These are phyloP conservation scores for Podaxis sp. DNA, from an alignment of 768 basidiomycete species.

Conservation along the genomic window DNA sequence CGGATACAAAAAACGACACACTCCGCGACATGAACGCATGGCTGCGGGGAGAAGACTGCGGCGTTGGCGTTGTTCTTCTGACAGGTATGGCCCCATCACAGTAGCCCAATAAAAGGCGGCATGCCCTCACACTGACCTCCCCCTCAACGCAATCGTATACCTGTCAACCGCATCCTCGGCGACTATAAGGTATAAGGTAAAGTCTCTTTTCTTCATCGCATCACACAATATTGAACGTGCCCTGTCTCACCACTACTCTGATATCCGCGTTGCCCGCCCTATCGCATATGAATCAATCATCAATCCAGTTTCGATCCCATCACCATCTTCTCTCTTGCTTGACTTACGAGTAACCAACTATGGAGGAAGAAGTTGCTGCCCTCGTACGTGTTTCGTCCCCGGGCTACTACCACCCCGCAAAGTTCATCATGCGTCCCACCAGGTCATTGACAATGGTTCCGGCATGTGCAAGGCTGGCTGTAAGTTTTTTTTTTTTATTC, in stretches of 20 bases:
- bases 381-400: slow-evolving; percentile 42
- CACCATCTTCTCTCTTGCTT: slow-evolving; percentile 14
- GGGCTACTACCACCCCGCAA: background rate
- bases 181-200: slow-evolving; percentile 4
- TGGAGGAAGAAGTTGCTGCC: slow-evolving; percentile 47
- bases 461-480: slow-evolving; percentile 99
- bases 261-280: slow-evolving; percentile 7
- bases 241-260: background rate
- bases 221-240: background rate
- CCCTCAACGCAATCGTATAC: slow-evolving; percentile 10
- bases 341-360: slow-evolving; percentile 32
- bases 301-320: background rate
- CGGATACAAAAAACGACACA: background rate
- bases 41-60: too few species aligned
- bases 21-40: background rate
- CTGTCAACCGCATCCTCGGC: background rate
- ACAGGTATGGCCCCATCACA: slow-evolving; percentile 1
- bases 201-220: background rate
- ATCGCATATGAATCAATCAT: slow-evolving; percentile 13
- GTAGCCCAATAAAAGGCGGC: background rate
- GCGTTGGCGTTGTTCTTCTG: background rate
- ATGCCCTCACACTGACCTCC: background rate
- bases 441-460: slow-evolving; percentile 93
- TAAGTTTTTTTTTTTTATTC: slow-evolving; percentile 37
- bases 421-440: slow-evolving; percentile 4